Evolutionary conservation across 495 filamentous ascomycete species (phyloP).

Genomic region (Filosporella fistucella): DNA sequence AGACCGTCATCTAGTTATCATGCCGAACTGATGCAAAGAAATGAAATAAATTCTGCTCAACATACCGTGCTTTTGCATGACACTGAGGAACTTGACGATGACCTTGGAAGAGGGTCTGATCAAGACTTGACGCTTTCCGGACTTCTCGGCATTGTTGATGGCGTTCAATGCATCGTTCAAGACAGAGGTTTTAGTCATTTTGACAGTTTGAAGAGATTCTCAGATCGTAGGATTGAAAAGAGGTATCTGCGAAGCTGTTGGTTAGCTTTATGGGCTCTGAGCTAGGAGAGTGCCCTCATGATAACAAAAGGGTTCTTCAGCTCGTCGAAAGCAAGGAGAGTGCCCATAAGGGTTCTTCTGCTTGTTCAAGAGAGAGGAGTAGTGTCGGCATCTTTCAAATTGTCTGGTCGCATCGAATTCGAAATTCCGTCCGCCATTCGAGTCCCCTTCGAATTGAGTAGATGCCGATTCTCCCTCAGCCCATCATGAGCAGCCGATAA

Average conservation of each 20-base stretch:
- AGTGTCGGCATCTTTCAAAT: constrained; percentile 55
- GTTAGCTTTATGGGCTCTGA: constrained; percentile 85
- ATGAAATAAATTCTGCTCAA: constrained; percentile 25
- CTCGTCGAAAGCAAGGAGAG: constrained; percentile 65
- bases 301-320: constrained; percentile 80
- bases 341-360: constrained; percentile 93
- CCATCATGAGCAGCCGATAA: constrained; percentile 26
- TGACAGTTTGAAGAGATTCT: constrained; percentile 77
- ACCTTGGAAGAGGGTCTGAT: constrained; percentile 97
- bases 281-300: constrained; percentile 90
- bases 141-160: constrained; percentile 99
- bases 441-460: constrained; percentile 18
- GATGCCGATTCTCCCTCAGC: constrained; percentile 28
- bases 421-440: background rate
- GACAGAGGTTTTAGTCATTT: constrained; percentile 97
- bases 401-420: constrained; percentile 9
- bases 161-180: constrained; percentile 98
- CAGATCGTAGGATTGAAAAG: constrained; percentile 66
- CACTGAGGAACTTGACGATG: constrained; percentile 96
- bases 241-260: constrained; percentile 63
- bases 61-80: constrained; percentile 99
- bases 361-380: constrained; percentile 68
- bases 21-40: constrained; percentile 54
- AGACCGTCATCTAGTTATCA: constrained; percentile 99
- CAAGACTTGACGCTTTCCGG: constrained; percentile 95